Base-by-base conservation (phyloP, 108 stramenopile genomes). In the Cyclostephanos tholiformis region DNA sequence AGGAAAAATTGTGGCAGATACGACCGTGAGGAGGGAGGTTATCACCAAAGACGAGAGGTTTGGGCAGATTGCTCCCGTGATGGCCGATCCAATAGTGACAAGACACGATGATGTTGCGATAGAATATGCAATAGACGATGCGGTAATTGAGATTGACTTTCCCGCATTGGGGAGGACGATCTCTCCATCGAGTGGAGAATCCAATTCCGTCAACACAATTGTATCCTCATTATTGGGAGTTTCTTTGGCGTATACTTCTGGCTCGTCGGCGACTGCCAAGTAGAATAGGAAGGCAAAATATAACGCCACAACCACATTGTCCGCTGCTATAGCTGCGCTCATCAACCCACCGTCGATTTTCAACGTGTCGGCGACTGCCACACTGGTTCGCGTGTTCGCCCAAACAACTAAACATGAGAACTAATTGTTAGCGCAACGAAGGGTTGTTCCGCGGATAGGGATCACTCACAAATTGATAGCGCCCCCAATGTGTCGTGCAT, bases 401-500 rank as follows among this genome's bases (percentile, higher is more conserved):
- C 6, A 46, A 23, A 23, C 4, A 59, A 59, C 23, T 12, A 29
- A 29, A 69, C 4, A 70, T 59, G 26, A 73, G 35, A 41, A 14
- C 19, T 35, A 23, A 35, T 10, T n/a, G 17, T 12, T 41, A 12
- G 41, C 4, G 2, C 20, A 32, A 32, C 2, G 4, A 32, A n/a
- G n/a, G n/a, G n/a, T n/a, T n/a, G n/a, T n/a, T n/a, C n/a, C n/a
- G n/a, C n/a, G n/a, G n/a, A n/a, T n/a, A n/a, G n/a, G n/a, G 0
- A 51, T 32, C 48, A 63, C 72, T 73, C 60, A 73, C 72, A 95
- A 97, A 84, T 97, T 96, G 56, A 97, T 95, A 20, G 96, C 96
- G 10, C 96, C 96, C n/a, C 96, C 96, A 82, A 97, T 97, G 75
- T 97, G 96, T 38, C 96, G 71, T 12, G 94, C 89, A 10, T 89